Evolutionary conservation across 2,329 filamentous ascomycete species (phyloP), one percentile per base, ranked within the genome.

Genomic region (Westerdykella aurantiaca): DNA sequence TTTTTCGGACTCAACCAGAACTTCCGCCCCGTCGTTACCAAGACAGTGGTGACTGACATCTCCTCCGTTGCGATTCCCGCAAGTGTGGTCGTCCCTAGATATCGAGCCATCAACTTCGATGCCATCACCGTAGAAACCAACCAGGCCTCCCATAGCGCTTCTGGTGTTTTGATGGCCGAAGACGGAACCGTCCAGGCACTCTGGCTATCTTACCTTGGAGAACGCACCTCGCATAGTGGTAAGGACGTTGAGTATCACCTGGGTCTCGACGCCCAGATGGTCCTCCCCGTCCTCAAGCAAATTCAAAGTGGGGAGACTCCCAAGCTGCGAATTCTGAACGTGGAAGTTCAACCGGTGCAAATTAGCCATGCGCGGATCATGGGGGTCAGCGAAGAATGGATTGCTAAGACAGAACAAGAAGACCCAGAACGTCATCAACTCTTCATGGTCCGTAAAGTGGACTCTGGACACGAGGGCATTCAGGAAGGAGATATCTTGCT

Each of bases 1-100:
- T 98, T 98, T 69, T 86, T 98, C 50, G 94, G 93, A n/a, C 94
- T 95, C 73, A 98, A 98, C 64, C 84, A 94, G 53, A 97, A 96
- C 53, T 85, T 91, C 48, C 82, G 91, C 31, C 88, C 96, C 34
- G 91, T 97, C 4, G 88, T 96, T 55, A 87, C 89, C 5, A 89
- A 95, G 56, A 97, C 93, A 0, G 88, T 86, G 0, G 89, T 98
- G 12, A 98, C 94, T 0, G 93, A 98, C 66, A 94, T 98, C 60
- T 97, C 91, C 10, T 93, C 93, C 2, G 93, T 97, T 3, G 88
- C 90, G 0, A 97, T 98, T 49, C 94, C 93, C 0, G 89, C 93
- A 21, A 97, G 95, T 68, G 85, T 87, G 0, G 82, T 88, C 1
- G 91, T 93, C 6, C 93, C 93, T 5, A 79, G 93, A 49, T 98